These are phyloP conservation scores for Dendrobium catenatum DNA, from an alignment of 106 monocot species.

Conservation along the genomic window DNA sequence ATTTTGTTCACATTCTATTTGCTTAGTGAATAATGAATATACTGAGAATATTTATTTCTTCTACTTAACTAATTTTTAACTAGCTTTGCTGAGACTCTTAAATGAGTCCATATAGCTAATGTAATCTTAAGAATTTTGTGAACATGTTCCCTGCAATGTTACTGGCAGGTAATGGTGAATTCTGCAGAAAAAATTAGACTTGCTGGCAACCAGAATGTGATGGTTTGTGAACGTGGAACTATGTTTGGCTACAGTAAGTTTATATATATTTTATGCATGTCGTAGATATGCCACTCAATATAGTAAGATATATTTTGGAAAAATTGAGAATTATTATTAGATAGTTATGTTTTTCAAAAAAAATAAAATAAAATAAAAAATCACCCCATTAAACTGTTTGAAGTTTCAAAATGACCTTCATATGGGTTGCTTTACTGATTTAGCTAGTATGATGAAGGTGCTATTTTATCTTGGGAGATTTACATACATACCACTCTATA, in stretches of 20 bases:
- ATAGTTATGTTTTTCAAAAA: not conserved
- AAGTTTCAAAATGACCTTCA: not conserved
- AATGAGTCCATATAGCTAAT: not conserved
- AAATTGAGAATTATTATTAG: not conserved
- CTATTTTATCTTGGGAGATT: not conserved
- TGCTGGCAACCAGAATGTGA: slow-evolving; percentile 86
- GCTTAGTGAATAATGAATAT: no score
- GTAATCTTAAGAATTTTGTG: not conserved
- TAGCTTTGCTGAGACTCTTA: not conserved
- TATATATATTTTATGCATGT: not conserved
- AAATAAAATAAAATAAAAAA: not conserved
- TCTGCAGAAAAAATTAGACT: slow-evolving; percentile 90
- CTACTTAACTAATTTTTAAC: no score
- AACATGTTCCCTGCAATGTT: not conserved
- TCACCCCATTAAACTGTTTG: not conserved
- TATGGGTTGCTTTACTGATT: not conserved
- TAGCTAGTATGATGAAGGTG: not conserved
- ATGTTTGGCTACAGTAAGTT: slow-evolving; percentile 98
- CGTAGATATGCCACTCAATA: not conserved
- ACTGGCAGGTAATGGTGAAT: slow-evolving; percentile 72
- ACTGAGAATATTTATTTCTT: no score
- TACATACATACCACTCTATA: no score
- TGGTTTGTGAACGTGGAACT: slow-evolving; percentile 96
- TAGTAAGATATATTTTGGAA: not conserved
- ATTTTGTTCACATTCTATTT: no score